These are phyloP conservation scores for Malassezia equina DNA, from an alignment of 1,284 basidiomycete species.

Conservation along the genomic window DNA sequence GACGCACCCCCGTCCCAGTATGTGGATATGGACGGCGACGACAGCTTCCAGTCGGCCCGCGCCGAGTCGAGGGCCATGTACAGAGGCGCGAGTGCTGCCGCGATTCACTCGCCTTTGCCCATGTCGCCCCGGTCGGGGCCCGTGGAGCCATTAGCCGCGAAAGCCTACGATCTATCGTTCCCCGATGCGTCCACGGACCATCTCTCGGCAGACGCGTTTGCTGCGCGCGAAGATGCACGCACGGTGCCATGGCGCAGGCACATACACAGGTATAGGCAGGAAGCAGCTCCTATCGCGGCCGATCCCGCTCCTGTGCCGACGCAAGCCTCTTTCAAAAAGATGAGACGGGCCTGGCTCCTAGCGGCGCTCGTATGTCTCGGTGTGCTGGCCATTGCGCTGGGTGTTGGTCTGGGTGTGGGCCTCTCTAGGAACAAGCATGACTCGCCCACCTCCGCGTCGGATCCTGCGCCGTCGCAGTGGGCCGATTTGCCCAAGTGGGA, in stretches of 20 bases:
- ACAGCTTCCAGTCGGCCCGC: neutral
- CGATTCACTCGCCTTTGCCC: neutral
- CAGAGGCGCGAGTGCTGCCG: neutral
- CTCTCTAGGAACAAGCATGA: slow-evolving; percentile 2
- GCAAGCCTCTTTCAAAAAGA: neutral
- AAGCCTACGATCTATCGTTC: neutral
- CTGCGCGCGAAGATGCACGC: neutral
- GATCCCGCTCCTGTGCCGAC: neutral
- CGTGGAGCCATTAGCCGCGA: neutral
- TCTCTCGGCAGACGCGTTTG: neutral
- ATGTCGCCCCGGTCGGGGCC: neutral
- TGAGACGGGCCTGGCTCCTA: neutral
- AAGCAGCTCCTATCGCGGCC: neutral
- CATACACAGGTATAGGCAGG: neutral
- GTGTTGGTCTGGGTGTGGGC: slow-evolving; percentile 13
- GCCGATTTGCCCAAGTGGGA: slow-evolving; percentile 29
- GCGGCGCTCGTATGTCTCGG: neutral
- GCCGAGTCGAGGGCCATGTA: neutral
- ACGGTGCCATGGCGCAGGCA: neutral
- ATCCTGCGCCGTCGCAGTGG: neutral
- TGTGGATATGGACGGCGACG: neutral
- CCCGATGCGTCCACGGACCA: neutral
- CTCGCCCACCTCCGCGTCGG: neutral
- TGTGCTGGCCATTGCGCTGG: slow-evolving; percentile 9
- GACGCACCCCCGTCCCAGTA: neutral